Conservation (phyloP, 164 flowering plant genomes). For the Sedum album region DNA sequence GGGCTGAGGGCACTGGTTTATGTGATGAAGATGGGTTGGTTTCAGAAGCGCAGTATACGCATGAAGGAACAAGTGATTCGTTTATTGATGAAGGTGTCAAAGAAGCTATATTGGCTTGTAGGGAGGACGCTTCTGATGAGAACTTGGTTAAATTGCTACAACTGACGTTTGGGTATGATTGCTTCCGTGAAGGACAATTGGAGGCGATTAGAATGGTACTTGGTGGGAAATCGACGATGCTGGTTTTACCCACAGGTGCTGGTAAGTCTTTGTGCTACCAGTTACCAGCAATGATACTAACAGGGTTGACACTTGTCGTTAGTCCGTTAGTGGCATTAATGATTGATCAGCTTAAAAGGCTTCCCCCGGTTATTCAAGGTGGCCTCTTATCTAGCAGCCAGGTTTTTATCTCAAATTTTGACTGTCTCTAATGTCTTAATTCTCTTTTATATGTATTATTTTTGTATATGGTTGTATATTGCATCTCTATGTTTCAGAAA, state of each 20-base stretch:
- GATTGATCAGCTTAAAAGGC: constrained; percentile 86
- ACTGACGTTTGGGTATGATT: constrained; percentile 60
- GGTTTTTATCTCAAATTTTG: constrained; percentile 28
- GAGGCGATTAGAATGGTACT: constrained; percentile 77
- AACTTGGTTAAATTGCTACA: constrained; percentile 64
- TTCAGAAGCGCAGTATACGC: constrained; percentile 20
- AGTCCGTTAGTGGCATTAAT: constrained; percentile 91
- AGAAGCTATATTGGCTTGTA: constrained; percentile 39
- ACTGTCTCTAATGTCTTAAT: not conserved
- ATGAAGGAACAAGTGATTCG: constrained; percentile 8
- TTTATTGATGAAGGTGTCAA: constrained; percentile 25
- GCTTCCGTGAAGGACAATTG: constrained; percentile 81
- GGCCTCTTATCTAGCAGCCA: constrained; percentile 69
- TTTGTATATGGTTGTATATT: not conserved
- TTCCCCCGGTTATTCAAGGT: constrained; percentile 65
- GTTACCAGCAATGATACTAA: constrained; percentile 72
- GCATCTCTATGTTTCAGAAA: constrained; percentile 34
- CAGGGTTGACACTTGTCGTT: constrained; percentile 74
- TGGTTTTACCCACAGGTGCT: constrained; percentile 89
- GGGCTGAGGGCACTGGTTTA: constrained; percentile 18
- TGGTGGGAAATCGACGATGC: constrained; percentile 62
- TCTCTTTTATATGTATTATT: not conserved
- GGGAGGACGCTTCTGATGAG: constrained; percentile 58
- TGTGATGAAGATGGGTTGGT: constrained; percentile 45
- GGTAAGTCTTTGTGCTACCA: constrained; percentile 96